These are phyloP conservation scores for Trichoderma virens DNA, from an alignment of 495 filamentous ascomycete genomes.

Conservation along the genomic window DNA sequence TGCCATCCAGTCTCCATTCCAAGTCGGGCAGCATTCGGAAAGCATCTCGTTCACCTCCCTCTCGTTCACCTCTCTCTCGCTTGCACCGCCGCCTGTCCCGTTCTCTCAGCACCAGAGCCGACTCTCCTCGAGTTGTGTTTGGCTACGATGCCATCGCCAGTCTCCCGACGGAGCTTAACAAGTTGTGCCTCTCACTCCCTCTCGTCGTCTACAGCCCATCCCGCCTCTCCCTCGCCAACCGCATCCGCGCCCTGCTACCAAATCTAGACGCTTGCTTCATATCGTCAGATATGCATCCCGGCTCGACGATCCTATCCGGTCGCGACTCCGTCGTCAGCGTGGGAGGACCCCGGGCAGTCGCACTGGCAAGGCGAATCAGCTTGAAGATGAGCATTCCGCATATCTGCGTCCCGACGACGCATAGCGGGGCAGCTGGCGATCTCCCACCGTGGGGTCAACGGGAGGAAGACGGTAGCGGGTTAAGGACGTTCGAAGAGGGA, in stretches of 20 bases:
- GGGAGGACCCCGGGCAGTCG: not conserved
- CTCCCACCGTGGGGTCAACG: not conserved
- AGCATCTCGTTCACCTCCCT: not conserved
- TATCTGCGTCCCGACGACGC: conserved; percentile 6
- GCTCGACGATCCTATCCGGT: not conserved
- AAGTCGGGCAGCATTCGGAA: not conserved
- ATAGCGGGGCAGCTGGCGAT: not conserved
- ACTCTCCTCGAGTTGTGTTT: not conserved
- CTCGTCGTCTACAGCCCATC: conserved; percentile 10
- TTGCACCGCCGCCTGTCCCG: not conserved
- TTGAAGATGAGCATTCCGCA: not conserved
- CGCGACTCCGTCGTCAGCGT: conserved; percentile 11
- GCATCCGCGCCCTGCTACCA: not conserved
- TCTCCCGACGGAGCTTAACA: conserved; percentile 9
- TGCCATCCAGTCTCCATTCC: not conserved
- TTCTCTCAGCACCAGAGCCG: not conserved
- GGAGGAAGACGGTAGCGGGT: not conserved
- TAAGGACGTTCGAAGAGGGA: not conserved
- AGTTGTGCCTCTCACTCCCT: not conserved
- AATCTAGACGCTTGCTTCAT: conserved; percentile 4
- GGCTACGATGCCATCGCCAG: conserved; percentile 2
- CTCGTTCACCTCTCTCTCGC: not conserved
- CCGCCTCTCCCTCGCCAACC: not conserved
- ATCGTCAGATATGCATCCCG: not conserved
- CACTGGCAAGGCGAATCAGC: not conserved